These are phyloP conservation scores for Hanseniaspora lindneri DNA, from an alignment of 805 yeast genomes.

Conservation along the genomic window DNA sequence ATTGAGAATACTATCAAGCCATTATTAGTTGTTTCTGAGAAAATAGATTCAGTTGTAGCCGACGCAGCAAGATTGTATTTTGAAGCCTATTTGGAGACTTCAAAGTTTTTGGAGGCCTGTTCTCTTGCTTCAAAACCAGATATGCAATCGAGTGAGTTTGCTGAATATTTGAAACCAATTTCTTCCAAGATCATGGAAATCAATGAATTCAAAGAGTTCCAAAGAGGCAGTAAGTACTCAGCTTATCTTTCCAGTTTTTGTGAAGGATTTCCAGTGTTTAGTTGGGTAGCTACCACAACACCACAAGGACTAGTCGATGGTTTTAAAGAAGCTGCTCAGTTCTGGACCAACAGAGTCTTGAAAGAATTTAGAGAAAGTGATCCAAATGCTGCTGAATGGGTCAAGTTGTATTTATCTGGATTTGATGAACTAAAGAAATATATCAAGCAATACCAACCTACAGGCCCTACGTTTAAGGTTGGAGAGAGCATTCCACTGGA, in stretches of 20 bases:
- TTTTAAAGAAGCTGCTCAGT: conserved; percentile 80
- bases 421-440: conserved; percentile 61
- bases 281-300: conserved; percentile 73
- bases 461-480: conserved; percentile 75
- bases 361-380: conserved; percentile 72
- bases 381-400: conserved; percentile 69
- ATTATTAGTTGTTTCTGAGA: conserved; percentile 34
- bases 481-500: conserved; percentile 45
- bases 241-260: conserved; percentile 72
- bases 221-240: conserved; percentile 52
- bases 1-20: conserved; percentile 46
- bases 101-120: conserved; percentile 48
- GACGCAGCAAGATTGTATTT: conserved; percentile 37
- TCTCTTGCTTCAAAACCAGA: conserved; percentile 55
- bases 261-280: conserved; percentile 81
- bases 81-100: conserved; percentile 48
- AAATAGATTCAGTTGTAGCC: conserved; percentile 39
- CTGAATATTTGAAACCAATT: conserved; percentile 54
- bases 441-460: conserved; percentile 64
- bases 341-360: conserved; percentile 84
- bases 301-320: conserved; percentile 71
- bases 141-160: conserved; percentile 40
- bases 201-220: conserved; percentile 56
- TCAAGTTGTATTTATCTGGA: conserved; percentile 45
- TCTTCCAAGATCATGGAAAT: conserved; percentile 48